Evolutionary conservation across 176 grass and related monocot genomes (phyloP), one percentile per base, ranked within the genome.

Genomic region (Tillandsia leiboldiana): DNA sequence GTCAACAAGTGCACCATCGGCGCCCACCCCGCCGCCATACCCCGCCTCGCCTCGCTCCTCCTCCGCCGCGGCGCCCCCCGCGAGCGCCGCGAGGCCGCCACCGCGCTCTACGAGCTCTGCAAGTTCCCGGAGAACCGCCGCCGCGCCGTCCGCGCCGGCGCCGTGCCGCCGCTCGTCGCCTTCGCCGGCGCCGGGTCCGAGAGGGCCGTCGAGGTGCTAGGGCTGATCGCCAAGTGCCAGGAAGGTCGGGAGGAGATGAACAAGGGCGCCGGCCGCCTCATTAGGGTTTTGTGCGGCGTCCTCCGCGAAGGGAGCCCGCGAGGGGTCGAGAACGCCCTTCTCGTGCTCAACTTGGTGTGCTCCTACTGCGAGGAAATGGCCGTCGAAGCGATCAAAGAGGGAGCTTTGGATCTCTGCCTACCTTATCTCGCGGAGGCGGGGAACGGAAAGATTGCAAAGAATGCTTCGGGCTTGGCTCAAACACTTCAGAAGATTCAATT

Each of bases 1-100:
- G 93, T 97, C 64, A 97, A 97, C 77, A 97, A 97, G 86, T 92
- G 81, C 77, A 87, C 86, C 27, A 90, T 97, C 64, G 93, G 93
- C 49, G 84, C 93, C 2, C 89, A 97, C 77, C 79, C 84, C 0
- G 58, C 77, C 0, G 86, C 83, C 49, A 79, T 97, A 71, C 79
- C 86, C 47, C 74, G 73, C 51, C 82, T 97, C 17, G 76, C 70
- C 3, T 53, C 63, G 50, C 75, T 97, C 27, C 83, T 97, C 74
- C 75, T 61, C 49, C 72, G 57, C 14, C 72, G 89, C 23, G 71
- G 68, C 54, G 70, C 61, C 49, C 33, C 33, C 33, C 33, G 33
- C 33, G 33, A 42, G 33, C 33, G 33, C 33, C 33, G 33, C 33
- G 33, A 42, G 33, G 33, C 33, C 33, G 33, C 33, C 33, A 42